Percentiles rank a stretch among this genome's conserved stretches.
phyloP scores from a whole-genome alignment of 2,329 filamentous ascomycete species.

The Ascomycota sp. region DNA sequence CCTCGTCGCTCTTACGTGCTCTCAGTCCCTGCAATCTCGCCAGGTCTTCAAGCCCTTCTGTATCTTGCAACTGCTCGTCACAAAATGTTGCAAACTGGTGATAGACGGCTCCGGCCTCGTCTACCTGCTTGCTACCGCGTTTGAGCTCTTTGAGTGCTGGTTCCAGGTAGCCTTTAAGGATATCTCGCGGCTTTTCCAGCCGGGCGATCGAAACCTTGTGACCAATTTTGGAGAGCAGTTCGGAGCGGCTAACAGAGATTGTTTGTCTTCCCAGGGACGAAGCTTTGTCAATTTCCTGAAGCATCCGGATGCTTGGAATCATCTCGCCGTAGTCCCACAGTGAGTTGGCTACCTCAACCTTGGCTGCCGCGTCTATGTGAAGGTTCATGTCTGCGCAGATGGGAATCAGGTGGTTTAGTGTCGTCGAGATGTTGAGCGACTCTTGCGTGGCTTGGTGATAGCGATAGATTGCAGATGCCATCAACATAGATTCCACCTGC shows the following conservation, averaged over 20 bases:
- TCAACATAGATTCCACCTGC: constrained; percentile 55
- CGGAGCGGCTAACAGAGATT: constrained; percentile 49
- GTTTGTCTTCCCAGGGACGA: constrained; percentile 43
- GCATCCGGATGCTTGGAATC: constrained; percentile 68
- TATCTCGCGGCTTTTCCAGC: constrained; percentile 73
- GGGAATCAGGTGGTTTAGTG: constrained; percentile 54
- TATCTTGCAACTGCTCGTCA: constrained; percentile 75
- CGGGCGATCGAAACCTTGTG: constrained; percentile 75
- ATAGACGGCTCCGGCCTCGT: constrained; percentile 68
- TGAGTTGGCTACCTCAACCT: constrained; percentile 67
- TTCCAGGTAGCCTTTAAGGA: constrained; percentile 67
- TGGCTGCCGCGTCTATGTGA: constrained; percentile 52
- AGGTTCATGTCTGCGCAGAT: constrained; percentile 49
- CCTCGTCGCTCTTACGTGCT: constrained; percentile 61
- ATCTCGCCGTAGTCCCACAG: constrained; percentile 90
- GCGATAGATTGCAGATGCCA: constrained; percentile 52
- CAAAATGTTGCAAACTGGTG: constrained; percentile 92
- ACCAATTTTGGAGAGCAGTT: constrained; percentile 68
- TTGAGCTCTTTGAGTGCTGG: constrained; percentile 66
- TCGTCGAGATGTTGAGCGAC: constrained; percentile 64
- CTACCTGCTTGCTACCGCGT: constrained; percentile 34
- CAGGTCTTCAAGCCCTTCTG: constrained; percentile 66
- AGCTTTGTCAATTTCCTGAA: constrained; percentile 45
- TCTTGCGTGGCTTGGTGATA: constrained; percentile 68
- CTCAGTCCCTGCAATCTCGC: constrained; percentile 57